Evolutionary conservation across 257 asterid genomes (phyloP), one percentile per base, ranked within the genome.

Genomic region (Penstemon newberryi): DNA sequence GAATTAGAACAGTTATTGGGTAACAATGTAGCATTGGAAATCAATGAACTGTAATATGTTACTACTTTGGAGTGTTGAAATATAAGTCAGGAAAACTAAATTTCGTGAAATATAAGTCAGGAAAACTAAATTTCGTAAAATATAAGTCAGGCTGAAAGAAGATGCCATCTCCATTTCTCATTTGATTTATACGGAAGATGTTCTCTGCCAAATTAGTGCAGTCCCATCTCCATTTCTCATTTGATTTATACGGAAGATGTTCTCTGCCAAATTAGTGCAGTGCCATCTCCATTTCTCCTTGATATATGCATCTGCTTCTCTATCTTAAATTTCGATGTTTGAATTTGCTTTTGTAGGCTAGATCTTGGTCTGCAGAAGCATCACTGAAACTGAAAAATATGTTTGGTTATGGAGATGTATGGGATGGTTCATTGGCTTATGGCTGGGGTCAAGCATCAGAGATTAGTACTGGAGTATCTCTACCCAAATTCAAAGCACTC

Each of bases 391-490:
- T 89, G 85, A 94, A 86, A 78, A 94, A 87, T 76, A 65, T 89
- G 80, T 79, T 89, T 66, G 99, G 99, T 62, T 87, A 94, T 79
- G 98, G 96, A 60, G 99, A 94, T 82, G 7, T 89, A 63, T 94
- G 96, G 98, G 96, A 91, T 81, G 90, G 87, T 75, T 89, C 96
- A 46, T 74, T 86, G 78, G 86, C 87, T 70, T 94, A 94, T 75
- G 93, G 96, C 70, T 87, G 91, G 95, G 89, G 87, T 64, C 95
- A 91, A 66, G 76, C 88, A 6, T 76, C 89, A 7, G 98, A 89
- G 84, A 57, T 89, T 56, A 84, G 98, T 71, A 74, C 90, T 41
- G 98, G 98, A 61, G 81, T 94, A 50, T 81, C 84, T 65, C 75
- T 91, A 46, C 99, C 98, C 64, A 77, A 93, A 80, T 85, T 91